Percentiles rank a stretch among this genome's conserved stretches.
Conservation (phyloP, 2,329 filamentous ascomycete species). For the Alternaria triticina region DNA sequence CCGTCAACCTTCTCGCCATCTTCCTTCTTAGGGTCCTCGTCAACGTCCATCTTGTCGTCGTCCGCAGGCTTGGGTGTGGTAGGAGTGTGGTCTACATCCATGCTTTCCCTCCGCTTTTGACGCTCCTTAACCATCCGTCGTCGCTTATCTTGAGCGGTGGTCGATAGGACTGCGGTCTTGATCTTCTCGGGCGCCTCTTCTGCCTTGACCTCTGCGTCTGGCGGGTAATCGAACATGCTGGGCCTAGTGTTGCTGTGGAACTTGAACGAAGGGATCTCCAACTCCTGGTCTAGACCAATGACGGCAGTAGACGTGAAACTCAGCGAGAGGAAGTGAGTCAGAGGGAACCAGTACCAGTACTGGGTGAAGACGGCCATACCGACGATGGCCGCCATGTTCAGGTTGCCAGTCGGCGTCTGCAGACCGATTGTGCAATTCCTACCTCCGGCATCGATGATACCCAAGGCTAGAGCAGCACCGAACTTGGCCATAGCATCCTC, state of each 20-base stretch:
- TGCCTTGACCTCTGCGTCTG: slow-evolving; percentile 91
- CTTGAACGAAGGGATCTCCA: slow-evolving; percentile 92
- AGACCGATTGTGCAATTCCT: slow-evolving; percentile 98
- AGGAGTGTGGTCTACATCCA: slow-evolving; percentile 87
- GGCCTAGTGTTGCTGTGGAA: slow-evolving; percentile 94
- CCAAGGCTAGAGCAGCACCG: slow-evolving; percentile 88
- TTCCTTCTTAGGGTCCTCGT: slow-evolving; percentile 55
- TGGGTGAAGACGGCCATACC: slow-evolving; percentile 98
- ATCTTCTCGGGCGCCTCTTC: slow-evolving; percentile 94
- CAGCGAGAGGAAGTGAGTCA: slow-evolving; percentile 95
- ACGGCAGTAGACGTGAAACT: slow-evolving; percentile 97
- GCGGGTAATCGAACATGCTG: slow-evolving; percentile 96
- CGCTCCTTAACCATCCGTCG: slow-evolving; percentile 93
- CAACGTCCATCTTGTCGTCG: slow-evolving; percentile 84
- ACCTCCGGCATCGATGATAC: slow-evolving; percentile 96
- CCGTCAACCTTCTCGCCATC: slow-evolving; percentile 59
- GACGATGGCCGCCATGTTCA: slow-evolving; percentile 98
- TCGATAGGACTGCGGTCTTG: slow-evolving; percentile 93
- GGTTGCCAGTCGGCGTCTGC: slow-evolving; percentile 95
- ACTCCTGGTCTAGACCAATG: slow-evolving; percentile 90
- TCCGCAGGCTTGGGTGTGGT: slow-evolving; percentile 72
- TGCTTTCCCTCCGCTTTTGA: slow-evolving; percentile 86
- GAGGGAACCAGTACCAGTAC: slow-evolving; percentile 99
- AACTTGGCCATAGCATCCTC: slow-evolving; percentile 99
- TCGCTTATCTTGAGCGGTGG: slow-evolving; percentile 95